These are phyloP conservation scores for Alternaria gansuensis DNA, from an alignment of 2,329 filamentous ascomycete species.

Conservation along the genomic window DNA sequence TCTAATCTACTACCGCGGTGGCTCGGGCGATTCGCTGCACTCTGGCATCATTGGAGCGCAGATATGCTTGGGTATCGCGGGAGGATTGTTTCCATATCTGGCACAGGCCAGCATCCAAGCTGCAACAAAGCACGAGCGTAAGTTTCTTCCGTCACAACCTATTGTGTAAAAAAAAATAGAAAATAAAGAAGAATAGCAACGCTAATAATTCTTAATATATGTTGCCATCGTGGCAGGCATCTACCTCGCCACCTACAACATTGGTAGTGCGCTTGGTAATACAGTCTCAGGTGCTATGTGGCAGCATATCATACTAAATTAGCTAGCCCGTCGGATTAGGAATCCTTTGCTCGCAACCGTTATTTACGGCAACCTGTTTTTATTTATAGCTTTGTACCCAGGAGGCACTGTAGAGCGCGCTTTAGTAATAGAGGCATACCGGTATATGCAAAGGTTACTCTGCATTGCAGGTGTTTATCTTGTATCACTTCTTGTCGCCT, in stretches of 20 bases:
- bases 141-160: not conserved
- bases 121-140: constrained; percentile 59
- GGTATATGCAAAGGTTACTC: constrained; percentile 58
- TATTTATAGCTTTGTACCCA: constrained; percentile 50
- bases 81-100: constrained; percentile 68
- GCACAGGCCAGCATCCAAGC: constrained; percentile 62
- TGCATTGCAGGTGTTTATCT: constrained; percentile 63
- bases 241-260: constrained; percentile 70
- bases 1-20: constrained; percentile 69
- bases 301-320: constrained; percentile 61
- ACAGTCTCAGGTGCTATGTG: constrained; percentile 70
- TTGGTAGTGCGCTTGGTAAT: constrained; percentile 68
- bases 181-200: not conserved
- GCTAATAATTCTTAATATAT: constrained; percentile 38
- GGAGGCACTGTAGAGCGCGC: constrained; percentile 57
- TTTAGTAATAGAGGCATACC: constrained; percentile 57
- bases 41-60: constrained; percentile 70
- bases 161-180: no score
- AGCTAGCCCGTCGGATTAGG: constrained; percentile 54
- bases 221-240: constrained; percentile 71
- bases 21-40: constrained; percentile 54
- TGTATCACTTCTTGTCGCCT: constrained; percentile 58
- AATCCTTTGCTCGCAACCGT: constrained; percentile 54
- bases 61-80: constrained; percentile 68
- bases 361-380: constrained; percentile 57